A percentile compares a stretch with the other conserved stretches of the same genome.
Evolutionary conservation across 2,329 filamentous ascomycete genomes (phyloP).

Genomic region (Monilinia laxa): DNA sequence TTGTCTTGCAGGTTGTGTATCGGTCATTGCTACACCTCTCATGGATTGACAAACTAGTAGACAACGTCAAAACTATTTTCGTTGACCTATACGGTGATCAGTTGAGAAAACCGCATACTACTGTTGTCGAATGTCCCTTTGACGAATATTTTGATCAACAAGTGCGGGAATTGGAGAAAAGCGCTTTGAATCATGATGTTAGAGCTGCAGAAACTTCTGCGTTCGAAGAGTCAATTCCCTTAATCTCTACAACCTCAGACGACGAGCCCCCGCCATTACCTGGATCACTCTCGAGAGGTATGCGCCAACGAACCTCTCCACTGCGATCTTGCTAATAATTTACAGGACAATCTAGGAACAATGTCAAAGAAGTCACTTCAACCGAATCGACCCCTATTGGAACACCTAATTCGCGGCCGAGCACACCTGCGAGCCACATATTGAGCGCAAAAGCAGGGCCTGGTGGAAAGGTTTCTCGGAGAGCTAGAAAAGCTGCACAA

Average conservation of each 20-base stretch:
- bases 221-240: slow-evolving; percentile 32
- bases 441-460: slow-evolving; percentile 74
- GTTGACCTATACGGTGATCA: slow-evolving; percentile 86
- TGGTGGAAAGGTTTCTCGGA: slow-evolving; percentile 73
- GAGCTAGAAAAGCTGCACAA: slow-evolving; percentile 71
- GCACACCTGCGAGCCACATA: slow-evolving; percentile 69
- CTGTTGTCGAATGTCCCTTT: slow-evolving; percentile 79
- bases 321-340: slow-evolving; percentile 4
- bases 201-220: slow-evolving; percentile 34
- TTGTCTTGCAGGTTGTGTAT: slow-evolving; percentile 74
- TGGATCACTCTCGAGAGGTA: slow-evolving; percentile 38
- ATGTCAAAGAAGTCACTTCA: slow-evolving; percentile 37
- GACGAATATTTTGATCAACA: slow-evolving; percentile 95
- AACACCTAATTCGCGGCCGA: slow-evolving; percentile 77
- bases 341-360: slow-evolving; percentile 36
- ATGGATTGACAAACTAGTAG: slow-evolving; percentile 95
- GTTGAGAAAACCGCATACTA: slow-evolving; percentile 76
- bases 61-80: slow-evolving; percentile 92
- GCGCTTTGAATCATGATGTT: slow-evolving; percentile 42
- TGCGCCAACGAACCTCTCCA: neutral
- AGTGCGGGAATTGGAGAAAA: slow-evolving; percentile 73
- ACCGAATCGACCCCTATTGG: slow-evolving; percentile 65
- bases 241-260: slow-evolving; percentile 30
- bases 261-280: slow-evolving; percentile 53
- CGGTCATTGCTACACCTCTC: slow-evolving; percentile 91